Conservation (phyloP, 2,329 filamentous ascomycete species). For the Alternaria panax region DNA sequence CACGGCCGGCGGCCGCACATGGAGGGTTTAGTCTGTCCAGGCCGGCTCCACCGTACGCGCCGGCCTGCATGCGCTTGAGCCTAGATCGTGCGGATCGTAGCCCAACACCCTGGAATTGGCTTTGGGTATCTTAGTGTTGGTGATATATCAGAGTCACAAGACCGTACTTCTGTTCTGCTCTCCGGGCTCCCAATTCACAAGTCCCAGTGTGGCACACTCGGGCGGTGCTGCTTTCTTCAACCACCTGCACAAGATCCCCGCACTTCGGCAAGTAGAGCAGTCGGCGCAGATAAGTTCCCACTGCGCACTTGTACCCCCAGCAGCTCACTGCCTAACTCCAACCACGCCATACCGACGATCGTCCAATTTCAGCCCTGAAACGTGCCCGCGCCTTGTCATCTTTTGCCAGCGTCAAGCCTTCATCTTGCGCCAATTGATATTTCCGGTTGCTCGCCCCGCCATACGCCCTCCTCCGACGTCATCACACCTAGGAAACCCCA, state of each 20-base stretch:
- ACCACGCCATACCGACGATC: neutral
- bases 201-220: constrained; percentile 3
- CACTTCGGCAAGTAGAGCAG: constrained; percentile 1
- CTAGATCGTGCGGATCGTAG: constrained; percentile 19
- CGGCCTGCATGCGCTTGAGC: constrained; percentile 11
- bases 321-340: constrained; percentile 4
- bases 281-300: neutral
- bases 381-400: constrained; percentile 5
- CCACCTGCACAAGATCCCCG: neutral
- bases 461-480: constrained; percentile 14
- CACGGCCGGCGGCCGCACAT: neutral
- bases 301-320: neutral
- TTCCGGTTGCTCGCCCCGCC: constrained; percentile 14
- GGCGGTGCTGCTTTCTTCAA: neutral
- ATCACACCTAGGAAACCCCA: constrained; percentile 14
- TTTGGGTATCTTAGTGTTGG: neutral
- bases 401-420: constrained; percentile 7
- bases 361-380: constrained; percentile 2
- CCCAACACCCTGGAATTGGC: constrained; percentile 8
- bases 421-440: constrained; percentile 13
- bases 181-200: neutral
- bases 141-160: constrained; percentile 13
- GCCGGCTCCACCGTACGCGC: constrained; percentile 19
- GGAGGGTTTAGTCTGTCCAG: constrained; percentile 9
- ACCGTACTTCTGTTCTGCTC: neutral